Percentiles rank a stretch among this genome's conserved stretches.
These are phyloP conservation scores for Furcasterigmium sp. DNA, from an alignment of 2,329 filamentous ascomycete species.

Conservation along the genomic window DNA sequence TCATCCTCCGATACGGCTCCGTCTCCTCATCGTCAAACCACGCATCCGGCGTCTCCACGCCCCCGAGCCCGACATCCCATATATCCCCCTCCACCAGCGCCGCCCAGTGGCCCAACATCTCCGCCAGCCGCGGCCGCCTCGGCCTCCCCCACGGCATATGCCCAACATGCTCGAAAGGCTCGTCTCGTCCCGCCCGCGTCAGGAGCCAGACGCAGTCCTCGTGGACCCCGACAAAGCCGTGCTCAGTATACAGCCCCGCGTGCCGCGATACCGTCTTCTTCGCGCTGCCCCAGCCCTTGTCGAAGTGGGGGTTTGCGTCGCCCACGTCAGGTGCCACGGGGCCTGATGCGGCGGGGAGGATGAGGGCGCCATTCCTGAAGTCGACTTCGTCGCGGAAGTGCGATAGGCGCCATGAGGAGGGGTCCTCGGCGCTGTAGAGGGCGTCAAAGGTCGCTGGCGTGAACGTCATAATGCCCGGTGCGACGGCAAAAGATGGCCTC, in stretches of 20 bases:
- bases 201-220: background rate
- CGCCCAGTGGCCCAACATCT: background rate
- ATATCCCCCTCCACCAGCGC: background rate
- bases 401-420: constrained; percentile 25
- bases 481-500: background rate
- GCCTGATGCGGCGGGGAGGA: background rate
- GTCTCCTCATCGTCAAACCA: background rate
- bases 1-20: background rate
- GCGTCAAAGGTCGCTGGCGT: constrained; percentile 14
- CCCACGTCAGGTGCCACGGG: background rate
- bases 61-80: background rate
- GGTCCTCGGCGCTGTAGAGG: constrained; percentile 25
- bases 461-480: background rate
- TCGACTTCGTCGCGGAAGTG: background rate
- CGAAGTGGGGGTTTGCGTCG: background rate
- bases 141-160: background rate
- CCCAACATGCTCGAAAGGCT: background rate
- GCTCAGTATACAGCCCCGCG: background rate
- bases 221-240: background rate
- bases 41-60: background rate
- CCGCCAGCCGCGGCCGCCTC: background rate
- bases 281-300: background rate
- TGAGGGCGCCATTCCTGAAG: background rate
- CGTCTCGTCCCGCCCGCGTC: background rate
- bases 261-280: background rate